Percentiles rank a stretch among this genome's conserved stretches.
Conservation (phyloP, 108 stramenopile species). For the Cyclotella baltica region DNA sequence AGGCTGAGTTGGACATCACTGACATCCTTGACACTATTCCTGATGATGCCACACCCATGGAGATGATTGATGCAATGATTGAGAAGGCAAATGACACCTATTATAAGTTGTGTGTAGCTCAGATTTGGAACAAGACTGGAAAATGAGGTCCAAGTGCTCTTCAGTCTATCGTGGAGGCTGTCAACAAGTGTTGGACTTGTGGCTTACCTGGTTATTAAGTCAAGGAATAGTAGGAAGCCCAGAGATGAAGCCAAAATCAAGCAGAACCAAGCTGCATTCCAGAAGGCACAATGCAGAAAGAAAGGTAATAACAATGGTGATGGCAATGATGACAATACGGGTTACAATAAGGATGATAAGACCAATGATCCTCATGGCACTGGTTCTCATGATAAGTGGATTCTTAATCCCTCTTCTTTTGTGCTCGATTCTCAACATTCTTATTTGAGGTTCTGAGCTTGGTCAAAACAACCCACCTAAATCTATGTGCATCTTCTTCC, state of each 20-base stretch:
- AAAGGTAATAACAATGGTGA: neutral
- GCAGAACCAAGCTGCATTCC: neutral
- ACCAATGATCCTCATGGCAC: neutral
- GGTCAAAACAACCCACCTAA: conserved; percentile 3
- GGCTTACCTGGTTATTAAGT: neutral
- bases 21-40: neutral
- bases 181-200: neutral
- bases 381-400: neutral
- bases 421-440: neutral
- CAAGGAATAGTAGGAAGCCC: neutral
- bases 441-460: neutral
- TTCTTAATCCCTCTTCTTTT: neutral
- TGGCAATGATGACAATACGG: neutral
- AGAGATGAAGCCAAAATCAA: neutral
- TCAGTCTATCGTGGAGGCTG: neutral
- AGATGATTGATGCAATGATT: neutral
- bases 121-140: conserved; percentile 2
- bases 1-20: neutral
- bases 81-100: neutral
- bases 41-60: neutral
- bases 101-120: neutral
- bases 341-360: conserved; percentile 1
- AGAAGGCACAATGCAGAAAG: conserved; percentile 1
- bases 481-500: neutral
- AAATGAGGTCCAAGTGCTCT: neutral